Base-by-base conservation (phyloP, 139 green algal species). In the Marvania coccoides region DNA sequence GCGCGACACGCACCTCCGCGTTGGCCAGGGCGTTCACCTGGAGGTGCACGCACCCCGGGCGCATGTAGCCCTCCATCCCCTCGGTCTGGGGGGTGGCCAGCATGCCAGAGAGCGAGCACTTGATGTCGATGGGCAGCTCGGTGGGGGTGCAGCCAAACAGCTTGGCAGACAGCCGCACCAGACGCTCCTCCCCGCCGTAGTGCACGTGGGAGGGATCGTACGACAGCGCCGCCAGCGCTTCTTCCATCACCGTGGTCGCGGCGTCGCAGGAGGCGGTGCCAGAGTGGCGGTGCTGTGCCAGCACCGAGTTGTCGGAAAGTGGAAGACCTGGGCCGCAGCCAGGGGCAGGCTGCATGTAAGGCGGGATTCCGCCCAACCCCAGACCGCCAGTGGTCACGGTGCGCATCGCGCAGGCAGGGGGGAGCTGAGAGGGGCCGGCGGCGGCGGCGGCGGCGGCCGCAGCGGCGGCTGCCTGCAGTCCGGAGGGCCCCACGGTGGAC, bases 21-120 rank as follows among this genome's bases (percentile, higher is more conserved):
- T 39, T 26, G 34, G 47, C 56, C 58, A 31, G 7, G 15, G 10
- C 8, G 24, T 37, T 28, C 31, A 54, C 47, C 0, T 78, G 83
- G 39, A 94, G 58, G 73, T 87, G 76, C n/a, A 93, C 81, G 63
- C 86, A 94, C 38, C 87, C 87, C 2, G 87, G 87, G 31, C 80
- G 65, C 61, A 94, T 92, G 72, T 81, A 83, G 14, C 79, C 81
- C 60, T 90, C 82, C 35, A 93, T 57, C 4, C 79, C 81, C 60
- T 90, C 82, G 31, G 91, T 57, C 4, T 58, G 23, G 48, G 65
- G 5, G 72, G 78, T 29, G 68, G 66, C 12, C 54, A 70, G 7
- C 58, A 63, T 63, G 84, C 66, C 83, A 75, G 87, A 13, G 30
- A 75, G n/a, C 55, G 28, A 84, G 42, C 61, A 47, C 76, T 71